Evolutionary conservation across 1,139 yeast species (phyloP), one percentile per base, ranked within the genome.

Genomic region (Candida glucosophila): DNA sequence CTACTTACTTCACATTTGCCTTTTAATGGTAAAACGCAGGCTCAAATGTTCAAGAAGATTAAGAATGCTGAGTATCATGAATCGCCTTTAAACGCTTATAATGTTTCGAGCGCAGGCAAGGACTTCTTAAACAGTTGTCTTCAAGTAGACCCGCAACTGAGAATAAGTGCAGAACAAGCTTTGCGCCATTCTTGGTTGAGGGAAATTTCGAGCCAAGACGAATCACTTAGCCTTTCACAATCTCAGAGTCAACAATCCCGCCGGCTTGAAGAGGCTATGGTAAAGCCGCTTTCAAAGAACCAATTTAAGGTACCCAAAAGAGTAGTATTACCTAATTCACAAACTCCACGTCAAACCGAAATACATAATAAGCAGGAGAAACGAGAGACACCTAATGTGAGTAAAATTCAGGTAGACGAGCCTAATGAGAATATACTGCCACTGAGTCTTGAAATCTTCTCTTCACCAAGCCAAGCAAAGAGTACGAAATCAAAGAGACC

Each of bases 1-100:
- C 73, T 88, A 20, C 55, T 90, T 28, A 88, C 97, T 0, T 90
- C 92, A 0, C 95, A 85, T 59, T 58, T 88, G 31, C 98, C 98
- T 2, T 90, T 90, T 47, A 85, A 88, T 46, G 96, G 96, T 1
- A 71, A 78, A 28, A 83, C 95, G 0, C 97, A 88, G 43, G 88
- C 82, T 14, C 82, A 80, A 36, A 61, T 90, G 47, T 83, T 82
- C 52, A 68, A 68, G 26, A 80, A 80, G 41, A 86, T 88, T 20
- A 68, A 73, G 30, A 56, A 65, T 13, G 97, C 96, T 1, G 73
- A 79, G 19, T 90, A 77, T 45, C 90, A 83, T 43, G 81, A 74
- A 33, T 77, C 81, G 10, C 90, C 95, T 1, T 58, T 90, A 24
- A 70, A 70, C 30, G 79, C 80, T 23, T 72, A 72, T 37, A 71